phyloP scores from a whole-genome alignment of 352 stramenopile species.

The Globisporangium orthogonon region DNA sequence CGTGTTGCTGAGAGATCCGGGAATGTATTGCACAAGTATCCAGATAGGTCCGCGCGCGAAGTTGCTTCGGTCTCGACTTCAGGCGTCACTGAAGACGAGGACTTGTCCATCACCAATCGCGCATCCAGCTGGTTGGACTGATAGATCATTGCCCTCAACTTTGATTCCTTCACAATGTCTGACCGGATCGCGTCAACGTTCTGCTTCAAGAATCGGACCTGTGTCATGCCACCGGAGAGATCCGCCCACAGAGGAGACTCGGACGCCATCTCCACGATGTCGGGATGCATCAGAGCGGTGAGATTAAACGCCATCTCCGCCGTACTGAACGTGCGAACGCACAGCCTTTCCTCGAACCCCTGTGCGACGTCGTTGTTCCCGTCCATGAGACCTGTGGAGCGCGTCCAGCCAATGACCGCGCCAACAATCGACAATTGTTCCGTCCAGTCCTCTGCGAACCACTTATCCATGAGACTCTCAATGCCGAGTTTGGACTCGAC shows the following conservation, averaged over 20 bases:
- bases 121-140: slow-evolving; percentile 34
- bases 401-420: slow-evolving; percentile 86
- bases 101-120: slow-evolving; percentile 14
- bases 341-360: slow-evolving; percentile 65
- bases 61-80: slow-evolving; percentile 19
- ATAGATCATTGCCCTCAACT: slow-evolving; percentile 44
- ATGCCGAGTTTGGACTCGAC: slow-evolving; percentile 86
- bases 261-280: slow-evolving; percentile 62
- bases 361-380: slow-evolving; percentile 85
- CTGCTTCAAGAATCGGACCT: slow-evolving; percentile 68
- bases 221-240: slow-evolving; percentile 73
- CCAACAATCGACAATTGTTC: slow-evolving; percentile 82
- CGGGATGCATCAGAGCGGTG: slow-evolving; percentile 73
- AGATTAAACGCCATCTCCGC: slow-evolving; percentile 89
- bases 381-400: slow-evolving; percentile 82
- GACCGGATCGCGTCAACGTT: slow-evolving; percentile 48
- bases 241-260: slow-evolving; percentile 75
- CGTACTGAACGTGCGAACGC: slow-evolving; percentile 81
- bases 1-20: slow-evolving; percentile 39
- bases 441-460: slow-evolving; percentile 80
- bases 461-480: slow-evolving; percentile 85
- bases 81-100: slow-evolving; percentile 11
- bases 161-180: slow-evolving; percentile 47
- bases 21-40: slow-evolving; percentile 69
- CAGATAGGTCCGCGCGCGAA: slow-evolving; percentile 61